phyloP scores from a whole-genome alignment of 2,329 filamentous ascomycete species.

The Ascosphaera acerosa region DNA sequence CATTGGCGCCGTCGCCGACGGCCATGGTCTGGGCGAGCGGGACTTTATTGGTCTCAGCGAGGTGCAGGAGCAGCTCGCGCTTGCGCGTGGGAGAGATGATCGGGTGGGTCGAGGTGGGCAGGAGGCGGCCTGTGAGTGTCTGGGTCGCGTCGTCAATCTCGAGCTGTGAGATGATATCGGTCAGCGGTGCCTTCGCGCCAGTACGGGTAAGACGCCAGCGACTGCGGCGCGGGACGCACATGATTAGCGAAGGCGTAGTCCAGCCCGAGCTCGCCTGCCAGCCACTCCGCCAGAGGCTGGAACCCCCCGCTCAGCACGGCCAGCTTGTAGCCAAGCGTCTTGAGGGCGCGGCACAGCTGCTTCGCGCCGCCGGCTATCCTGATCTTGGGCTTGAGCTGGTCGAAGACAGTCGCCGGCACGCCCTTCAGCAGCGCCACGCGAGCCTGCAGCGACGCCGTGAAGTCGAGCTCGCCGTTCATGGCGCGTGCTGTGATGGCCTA shows the following conservation, averaged over 20 bases:
- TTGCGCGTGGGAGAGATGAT: slow-evolving; percentile 37
- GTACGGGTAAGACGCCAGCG: background rate
- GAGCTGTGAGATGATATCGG: slow-evolving; percentile 17
- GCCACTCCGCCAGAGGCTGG: slow-evolving; percentile 65
- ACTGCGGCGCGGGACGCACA: slow-evolving; percentile 23
- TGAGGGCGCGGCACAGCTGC: slow-evolving; percentile 48
- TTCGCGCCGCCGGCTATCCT: slow-evolving; percentile 60
- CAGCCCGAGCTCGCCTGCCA: slow-evolving; percentile 54
- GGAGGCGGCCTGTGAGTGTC: slow-evolving; percentile 31
- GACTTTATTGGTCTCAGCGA: slow-evolving; percentile 30
- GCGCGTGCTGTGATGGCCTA: slow-evolving; percentile 65
- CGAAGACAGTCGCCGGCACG: slow-evolving; percentile 52
- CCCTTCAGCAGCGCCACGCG: slow-evolving; percentile 61
- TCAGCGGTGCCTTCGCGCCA: too few relatives aligned
- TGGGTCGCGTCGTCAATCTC: slow-evolving; percentile 22
- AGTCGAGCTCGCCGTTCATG: slow-evolving; percentile 91
- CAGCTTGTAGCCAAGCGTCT: slow-evolving; percentile 56
- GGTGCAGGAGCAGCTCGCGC: slow-evolving; percentile 26
- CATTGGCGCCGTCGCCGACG: slow-evolving; percentile 39
- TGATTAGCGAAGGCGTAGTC: slow-evolving; percentile 81
- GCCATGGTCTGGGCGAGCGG: slow-evolving; percentile 29
- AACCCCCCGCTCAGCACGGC: slow-evolving; percentile 88
- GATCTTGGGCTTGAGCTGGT: slow-evolving; percentile 47
- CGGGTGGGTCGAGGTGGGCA: slow-evolving; percentile 18
- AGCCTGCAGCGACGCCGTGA: slow-evolving; percentile 57